Evolutionary conservation across 495 filamentous ascomycete genomes (phyloP).

Genomic region (Glutinoglossum americanum): DNA sequence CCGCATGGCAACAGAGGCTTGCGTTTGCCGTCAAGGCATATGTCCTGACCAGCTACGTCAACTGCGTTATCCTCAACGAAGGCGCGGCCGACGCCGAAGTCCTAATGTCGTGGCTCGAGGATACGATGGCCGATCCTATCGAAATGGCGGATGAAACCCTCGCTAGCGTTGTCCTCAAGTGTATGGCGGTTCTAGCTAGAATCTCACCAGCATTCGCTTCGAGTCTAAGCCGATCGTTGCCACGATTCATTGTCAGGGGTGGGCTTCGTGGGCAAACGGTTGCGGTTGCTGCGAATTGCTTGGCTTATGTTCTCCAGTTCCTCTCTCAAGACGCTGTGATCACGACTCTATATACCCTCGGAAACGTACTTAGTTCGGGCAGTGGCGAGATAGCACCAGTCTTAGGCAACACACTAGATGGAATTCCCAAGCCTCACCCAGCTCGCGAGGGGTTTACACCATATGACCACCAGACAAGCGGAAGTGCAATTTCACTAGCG

Average conservation of each 20-base stretch:
- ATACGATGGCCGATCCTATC: conserved; percentile 46
- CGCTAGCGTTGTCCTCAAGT: conserved; percentile 54
- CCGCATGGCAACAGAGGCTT: conserved; percentile 68
- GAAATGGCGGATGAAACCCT: conserved; percentile 63
- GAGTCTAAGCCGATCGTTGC: conserved; percentile 56
- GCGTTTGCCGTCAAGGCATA: conserved; percentile 69
- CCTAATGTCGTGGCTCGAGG: conserved; percentile 74
- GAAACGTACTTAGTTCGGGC: conserved; percentile 62
- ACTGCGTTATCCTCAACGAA: conserved; percentile 59
- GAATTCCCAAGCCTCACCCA: conserved; percentile 15
- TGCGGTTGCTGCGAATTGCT: conserved; percentile 52
- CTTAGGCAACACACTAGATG: neutral
- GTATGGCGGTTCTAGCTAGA: conserved; percentile 59
- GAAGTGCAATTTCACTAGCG: conserved; percentile 58
- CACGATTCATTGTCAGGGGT: conserved; percentile 67
- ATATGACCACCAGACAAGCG: conserved; percentile 36
- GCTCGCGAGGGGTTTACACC: conserved; percentile 16
- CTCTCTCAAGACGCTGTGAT: conserved; percentile 86
- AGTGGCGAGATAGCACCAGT: neutral
- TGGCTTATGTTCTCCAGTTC: conserved; percentile 55
- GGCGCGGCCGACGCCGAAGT: conserved; percentile 57
- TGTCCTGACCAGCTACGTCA: conserved; percentile 63
- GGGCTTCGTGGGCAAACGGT: conserved; percentile 40
- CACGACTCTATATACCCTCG: conserved; percentile 80
- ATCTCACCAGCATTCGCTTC: conserved; percentile 49